Conservation (phyloP, 345 rosid genomes). For the Salix viminalis region DNA sequence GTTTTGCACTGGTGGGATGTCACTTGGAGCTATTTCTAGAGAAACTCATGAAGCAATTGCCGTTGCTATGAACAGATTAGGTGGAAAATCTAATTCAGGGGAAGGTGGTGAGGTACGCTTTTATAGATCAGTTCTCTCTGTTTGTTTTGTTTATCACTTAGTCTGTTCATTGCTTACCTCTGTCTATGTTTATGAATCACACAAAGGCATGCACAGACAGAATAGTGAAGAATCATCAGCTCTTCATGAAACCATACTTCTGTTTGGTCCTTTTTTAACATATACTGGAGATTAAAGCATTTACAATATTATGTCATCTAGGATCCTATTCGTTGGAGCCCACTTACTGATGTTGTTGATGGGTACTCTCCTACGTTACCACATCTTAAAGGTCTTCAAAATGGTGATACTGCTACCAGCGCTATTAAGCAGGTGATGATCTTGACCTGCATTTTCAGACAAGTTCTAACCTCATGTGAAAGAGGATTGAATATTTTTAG, state of each 20-base stretch:
- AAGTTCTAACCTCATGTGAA: background rate
- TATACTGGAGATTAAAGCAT: background rate
- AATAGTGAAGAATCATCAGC: background rate
- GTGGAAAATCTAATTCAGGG: slow-evolving; percentile 96
- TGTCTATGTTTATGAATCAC: background rate
- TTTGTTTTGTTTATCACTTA: background rate
- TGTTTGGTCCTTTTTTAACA: background rate
- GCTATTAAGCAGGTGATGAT: slow-evolving; percentile 89
- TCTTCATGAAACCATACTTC: background rate
- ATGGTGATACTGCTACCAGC: slow-evolving; percentile 98
- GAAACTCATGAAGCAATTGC: slow-evolving; percentile 99
- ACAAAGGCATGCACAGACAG: background rate
- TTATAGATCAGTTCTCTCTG: background rate
- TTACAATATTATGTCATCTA: slow-evolving; percentile 20
- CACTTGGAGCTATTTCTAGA: slow-evolving; percentile 98
- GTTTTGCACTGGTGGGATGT: slow-evolving; percentile 99
- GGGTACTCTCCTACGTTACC: slow-evolving; percentile 96
- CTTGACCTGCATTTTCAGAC: slow-evolving; percentile 8
- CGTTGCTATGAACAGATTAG: slow-evolving; percentile 93
- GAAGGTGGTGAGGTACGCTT: slow-evolving; percentile 96
- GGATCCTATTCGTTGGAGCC: slow-evolving; percentile 98
- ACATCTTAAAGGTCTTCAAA: slow-evolving; percentile 98
- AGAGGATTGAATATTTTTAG: background rate
- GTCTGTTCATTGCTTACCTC: slow-evolving; percentile 4
- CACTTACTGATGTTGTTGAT: slow-evolving; percentile 91